These are phyloP conservation scores for Plantago major DNA, from an alignment of 257 asterid genomes.

Conservation along the genomic window DNA sequence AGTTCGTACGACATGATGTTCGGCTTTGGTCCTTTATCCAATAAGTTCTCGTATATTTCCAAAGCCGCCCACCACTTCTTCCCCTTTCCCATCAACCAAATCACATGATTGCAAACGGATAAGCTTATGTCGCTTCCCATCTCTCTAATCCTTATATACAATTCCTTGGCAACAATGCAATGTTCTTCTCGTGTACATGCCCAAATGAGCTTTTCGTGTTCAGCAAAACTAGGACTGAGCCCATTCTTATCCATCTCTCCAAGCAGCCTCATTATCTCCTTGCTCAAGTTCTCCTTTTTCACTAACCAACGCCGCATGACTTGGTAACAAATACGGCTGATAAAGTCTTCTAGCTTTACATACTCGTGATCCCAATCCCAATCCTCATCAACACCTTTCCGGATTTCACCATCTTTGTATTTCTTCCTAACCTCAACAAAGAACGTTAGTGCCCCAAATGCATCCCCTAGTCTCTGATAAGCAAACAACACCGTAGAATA, in stretches of 20 bases:
- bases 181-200: slow-evolving; percentile 86
- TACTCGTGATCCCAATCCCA: slow-evolving; percentile 74
- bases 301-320: slow-evolving; percentile 82
- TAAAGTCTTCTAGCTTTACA: slow-evolving; percentile 64
- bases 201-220: slow-evolving; percentile 76
- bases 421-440: slow-evolving; percentile 39
- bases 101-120: slow-evolving; percentile 83
- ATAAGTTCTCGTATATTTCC: slow-evolving; percentile 82
- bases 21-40: slow-evolving; percentile 87
- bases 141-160: slow-evolving; percentile 71
- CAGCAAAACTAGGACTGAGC: slow-evolving; percentile 43
- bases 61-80: slow-evolving; percentile 99
- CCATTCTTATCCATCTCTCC: slow-evolving; percentile 66
- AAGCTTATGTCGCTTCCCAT: slow-evolving; percentile 55
- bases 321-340: slow-evolving; percentile 60
- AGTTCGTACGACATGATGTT: slow-evolving; percentile 78
- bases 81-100: slow-evolving; percentile 94
- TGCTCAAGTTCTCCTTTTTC: slow-evolving; percentile 36
- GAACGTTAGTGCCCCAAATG: slow-evolving; percentile 63
- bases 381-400: slow-evolving; percentile 37
- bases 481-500: slow-evolving; percentile 69
- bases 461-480: slow-evolving; percentile 71
- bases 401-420: slow-evolving; percentile 53
- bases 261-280: slow-evolving; percentile 51
- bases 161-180: slow-evolving; percentile 63